Percentiles rank a stretch among this genome's conserved stretches.
phyloP scores from a whole-genome alignment of 495 filamentous ascomycete species.

The Aspergillus homomorphus region DNA sequence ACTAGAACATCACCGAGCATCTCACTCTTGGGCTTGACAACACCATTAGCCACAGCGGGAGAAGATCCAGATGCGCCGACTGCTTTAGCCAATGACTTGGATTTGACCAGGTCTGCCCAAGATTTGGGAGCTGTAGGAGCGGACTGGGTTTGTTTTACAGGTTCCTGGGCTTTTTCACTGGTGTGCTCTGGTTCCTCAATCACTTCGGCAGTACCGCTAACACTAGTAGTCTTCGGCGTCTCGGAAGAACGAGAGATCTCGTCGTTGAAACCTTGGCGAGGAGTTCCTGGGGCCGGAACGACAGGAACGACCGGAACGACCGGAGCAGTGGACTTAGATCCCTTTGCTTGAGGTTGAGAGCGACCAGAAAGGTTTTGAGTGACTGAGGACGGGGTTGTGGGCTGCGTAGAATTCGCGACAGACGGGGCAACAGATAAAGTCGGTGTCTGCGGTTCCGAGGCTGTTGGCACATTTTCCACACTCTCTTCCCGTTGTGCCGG shows the following conservation, averaged over 20 bases:
- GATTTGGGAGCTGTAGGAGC: conserved; percentile 57
- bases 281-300: conserved; percentile 48
- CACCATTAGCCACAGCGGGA: conserved; percentile 43
- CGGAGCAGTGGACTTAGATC: conserved; percentile 51
- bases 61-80: conserved; percentile 23
- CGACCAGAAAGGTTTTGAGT: conserved; percentile 29
- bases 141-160: conserved; percentile 37
- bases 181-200: conserved; percentile 20
- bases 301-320: conserved; percentile 66
- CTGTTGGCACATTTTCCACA: conserved; percentile 32
- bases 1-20: conserved; percentile 71
- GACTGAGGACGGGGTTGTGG: conserved; percentile 66
- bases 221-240: conserved; percentile 30
- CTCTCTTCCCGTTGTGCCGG: conserved; percentile 22
- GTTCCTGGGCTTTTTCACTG: conserved; percentile 25
- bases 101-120: conserved; percentile 73
- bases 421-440: conserved; percentile 64
- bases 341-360: conserved; percentile 41
- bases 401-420: conserved; percentile 63
- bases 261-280: conserved; percentile 43
- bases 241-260: conserved; percentile 38
- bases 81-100: conserved; percentile 38
- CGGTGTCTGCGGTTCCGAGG: conserved; percentile 61
- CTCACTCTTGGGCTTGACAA: conserved; percentile 50
- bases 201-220: conserved; percentile 19